Evolutionary conservation across 208 protist species (phyloP).

Genomic region (Lotmaria passim): DNA sequence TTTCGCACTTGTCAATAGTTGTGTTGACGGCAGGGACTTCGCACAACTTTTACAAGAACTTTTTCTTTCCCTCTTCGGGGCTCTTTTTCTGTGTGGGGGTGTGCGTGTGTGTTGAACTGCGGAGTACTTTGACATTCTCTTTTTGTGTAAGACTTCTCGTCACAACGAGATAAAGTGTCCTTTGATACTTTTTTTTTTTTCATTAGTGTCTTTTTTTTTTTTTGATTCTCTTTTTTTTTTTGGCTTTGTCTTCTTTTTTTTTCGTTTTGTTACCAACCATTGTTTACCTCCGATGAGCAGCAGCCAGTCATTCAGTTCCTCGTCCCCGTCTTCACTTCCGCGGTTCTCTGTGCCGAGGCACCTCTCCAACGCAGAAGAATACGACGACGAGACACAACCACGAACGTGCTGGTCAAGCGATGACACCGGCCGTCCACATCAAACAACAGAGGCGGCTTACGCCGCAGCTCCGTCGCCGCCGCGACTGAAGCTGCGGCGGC

Average conservation of each 20-base stretch:
- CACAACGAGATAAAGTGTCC: no score
- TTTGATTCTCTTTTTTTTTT: not conserved
- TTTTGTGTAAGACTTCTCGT: not conserved
- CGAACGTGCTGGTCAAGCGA: constrained; percentile 7
- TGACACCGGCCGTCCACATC: not conserved
- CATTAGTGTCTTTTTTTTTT: not conserved
- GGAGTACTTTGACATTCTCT: not conserved
- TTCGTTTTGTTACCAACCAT: not conserved
- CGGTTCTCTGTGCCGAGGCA: not conserved
- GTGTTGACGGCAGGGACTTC: not conserved
- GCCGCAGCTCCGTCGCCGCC: not conserved
- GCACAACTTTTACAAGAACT: not conserved
- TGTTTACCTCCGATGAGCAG: not conserved
- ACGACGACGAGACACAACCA: not conserved
- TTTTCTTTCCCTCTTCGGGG: not conserved
- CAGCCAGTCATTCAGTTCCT: constrained; percentile 1
- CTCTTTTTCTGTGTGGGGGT: not conserved
- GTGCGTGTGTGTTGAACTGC: not conserved
- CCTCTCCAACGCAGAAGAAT: not conserved
- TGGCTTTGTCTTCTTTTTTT: no score
- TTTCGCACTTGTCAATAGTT: not conserved
- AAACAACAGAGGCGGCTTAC: not conserved
- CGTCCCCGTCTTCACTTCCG: constrained; percentile 1
- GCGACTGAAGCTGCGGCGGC: not conserved
- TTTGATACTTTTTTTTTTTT: no score